Conservation (phyloP, 2,329 filamentous ascomycete species). For the Alternaria burnsii region DNA sequence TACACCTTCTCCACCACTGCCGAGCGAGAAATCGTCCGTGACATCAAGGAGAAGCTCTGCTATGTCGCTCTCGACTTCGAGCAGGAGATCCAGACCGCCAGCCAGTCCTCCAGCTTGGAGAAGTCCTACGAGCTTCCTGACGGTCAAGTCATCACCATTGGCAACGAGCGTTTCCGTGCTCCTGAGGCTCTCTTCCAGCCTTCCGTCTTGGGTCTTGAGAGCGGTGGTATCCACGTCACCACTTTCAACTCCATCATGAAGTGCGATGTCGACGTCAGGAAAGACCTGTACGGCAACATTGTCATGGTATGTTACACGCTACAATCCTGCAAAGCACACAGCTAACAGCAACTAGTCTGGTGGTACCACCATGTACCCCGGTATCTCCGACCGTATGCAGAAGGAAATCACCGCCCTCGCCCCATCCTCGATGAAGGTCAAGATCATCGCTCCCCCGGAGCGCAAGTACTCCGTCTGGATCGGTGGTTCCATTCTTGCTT, state of each 20-base stretch:
- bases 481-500: constrained; percentile 99
- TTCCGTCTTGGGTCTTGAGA: constrained; percentile 96
- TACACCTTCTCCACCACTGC: constrained; percentile 99
- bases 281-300: constrained; percentile 99
- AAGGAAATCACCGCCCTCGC: constrained; percentile 99
- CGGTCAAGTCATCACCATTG: constrained; percentile 99
- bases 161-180: constrained; percentile 99
- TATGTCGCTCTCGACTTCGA: constrained; percentile 99
- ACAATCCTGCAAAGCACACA: background rate
- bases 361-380: constrained; percentile 99
- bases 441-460: constrained; percentile 99
- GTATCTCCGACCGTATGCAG: constrained; percentile 99
- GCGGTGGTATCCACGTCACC: constrained; percentile 98
- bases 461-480: constrained; percentile 99
- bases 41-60: constrained; percentile 99
- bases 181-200: constrained; percentile 99
- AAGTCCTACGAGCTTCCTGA: constrained; percentile 99
- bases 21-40: constrained; percentile 99
- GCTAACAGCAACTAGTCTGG: constrained; percentile 76
- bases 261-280: constrained; percentile 99
- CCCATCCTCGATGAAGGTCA: constrained; percentile 99
- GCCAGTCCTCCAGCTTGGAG: constrained; percentile 98
- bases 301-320: constrained; percentile 83
- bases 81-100: constrained; percentile 99
- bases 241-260: constrained; percentile 99